These are phyloP conservation scores for Fraxinus ornus DNA, from an alignment of 305 asterid species.

Conservation along the genomic window DNA sequence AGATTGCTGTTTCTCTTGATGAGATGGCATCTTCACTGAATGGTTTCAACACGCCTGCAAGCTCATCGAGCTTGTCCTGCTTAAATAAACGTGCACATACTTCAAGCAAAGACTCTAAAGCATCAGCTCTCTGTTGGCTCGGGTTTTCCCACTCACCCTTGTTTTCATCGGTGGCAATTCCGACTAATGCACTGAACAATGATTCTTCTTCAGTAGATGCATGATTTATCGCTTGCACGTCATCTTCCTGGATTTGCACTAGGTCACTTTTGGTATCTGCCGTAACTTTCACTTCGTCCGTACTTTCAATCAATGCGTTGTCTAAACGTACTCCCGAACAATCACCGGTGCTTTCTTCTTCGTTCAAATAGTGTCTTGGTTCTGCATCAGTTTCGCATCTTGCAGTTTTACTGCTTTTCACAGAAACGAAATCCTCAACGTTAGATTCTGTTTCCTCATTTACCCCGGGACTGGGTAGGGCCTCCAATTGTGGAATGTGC, in stretches of 20 bases:
- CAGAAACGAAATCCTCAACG: conserved; percentile 32
- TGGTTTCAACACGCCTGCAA: conserved; percentile 79
- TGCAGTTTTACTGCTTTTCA: conserved; percentile 21
- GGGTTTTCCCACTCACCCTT: conserved; percentile 40
- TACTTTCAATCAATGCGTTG: conserved; percentile 6
- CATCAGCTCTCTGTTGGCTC: conserved; percentile 72
- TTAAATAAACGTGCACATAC: conserved; percentile 83
- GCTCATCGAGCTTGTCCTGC: conserved; percentile 88
- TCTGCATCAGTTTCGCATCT: conserved; percentile 1
- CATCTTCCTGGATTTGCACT: conserved; percentile 31
- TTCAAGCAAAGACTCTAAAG: conserved; percentile 91
- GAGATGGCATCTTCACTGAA: conserved; percentile 88
- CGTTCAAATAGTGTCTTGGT: conserved; percentile 19
- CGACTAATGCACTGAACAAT: conserved; percentile 27
- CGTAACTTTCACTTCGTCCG: background rate
- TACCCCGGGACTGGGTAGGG: conserved; percentile 24
- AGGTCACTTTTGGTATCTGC: background rate
- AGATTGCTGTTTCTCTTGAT: conserved; percentile 91
- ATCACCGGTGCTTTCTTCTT: conserved; percentile 23
- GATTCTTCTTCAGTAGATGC: conserved; percentile 13
- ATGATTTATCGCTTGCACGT: conserved; percentile 25
- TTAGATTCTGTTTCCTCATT: conserved; percentile 26
- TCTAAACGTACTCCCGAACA: conserved; percentile 14
- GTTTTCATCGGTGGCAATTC: conserved; percentile 32
- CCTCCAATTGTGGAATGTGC: conserved; percentile 31